Evolutionary conservation across 345 rosid species (phyloP).

Genomic region (Corchorus capsularis): DNA sequence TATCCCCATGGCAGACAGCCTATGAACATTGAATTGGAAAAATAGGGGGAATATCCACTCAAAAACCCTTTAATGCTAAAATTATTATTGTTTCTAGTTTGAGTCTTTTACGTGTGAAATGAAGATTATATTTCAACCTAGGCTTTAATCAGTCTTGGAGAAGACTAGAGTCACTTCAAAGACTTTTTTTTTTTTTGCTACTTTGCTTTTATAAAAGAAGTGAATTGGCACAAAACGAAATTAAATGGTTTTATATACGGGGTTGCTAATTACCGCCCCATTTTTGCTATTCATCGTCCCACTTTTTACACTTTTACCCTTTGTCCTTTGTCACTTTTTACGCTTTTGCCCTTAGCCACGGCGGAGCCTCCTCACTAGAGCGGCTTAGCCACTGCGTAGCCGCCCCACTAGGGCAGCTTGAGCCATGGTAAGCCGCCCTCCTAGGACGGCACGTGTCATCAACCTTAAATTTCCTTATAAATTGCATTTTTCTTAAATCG

Average conservation of each 20-base stretch:
- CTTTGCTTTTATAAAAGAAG: not conserved
- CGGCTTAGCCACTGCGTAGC: too few species aligned
- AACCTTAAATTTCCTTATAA: too few species aligned
- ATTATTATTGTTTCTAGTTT: not conserved
- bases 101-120: not conserved
- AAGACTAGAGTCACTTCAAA: not conserved
- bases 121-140: not conserved
- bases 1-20: constrained; percentile 18
- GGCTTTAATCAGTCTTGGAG: not conserved
- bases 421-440: too few species aligned
- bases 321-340: too few species aligned
- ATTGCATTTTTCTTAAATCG: too few species aligned
- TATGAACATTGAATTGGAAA: not conserved
- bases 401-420: too few species aligned
- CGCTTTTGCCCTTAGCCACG: too few species aligned
- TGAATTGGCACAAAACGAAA: not conserved
- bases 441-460: too few species aligned
- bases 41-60: not conserved
- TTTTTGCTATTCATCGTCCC: too few species aligned
- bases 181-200: not conserved
- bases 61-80: not conserved
- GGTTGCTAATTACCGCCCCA: too few species aligned
- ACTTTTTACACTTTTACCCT: too few species aligned
- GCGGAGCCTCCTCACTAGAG: too few species aligned
- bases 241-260: not conserved